A percentile compares a stretch with the other conserved stretches of the same genome.
These are phyloP conservation scores for Kuraishia capsulata DNA, from an alignment of 805 yeast species.

Conservation along the genomic window DNA sequence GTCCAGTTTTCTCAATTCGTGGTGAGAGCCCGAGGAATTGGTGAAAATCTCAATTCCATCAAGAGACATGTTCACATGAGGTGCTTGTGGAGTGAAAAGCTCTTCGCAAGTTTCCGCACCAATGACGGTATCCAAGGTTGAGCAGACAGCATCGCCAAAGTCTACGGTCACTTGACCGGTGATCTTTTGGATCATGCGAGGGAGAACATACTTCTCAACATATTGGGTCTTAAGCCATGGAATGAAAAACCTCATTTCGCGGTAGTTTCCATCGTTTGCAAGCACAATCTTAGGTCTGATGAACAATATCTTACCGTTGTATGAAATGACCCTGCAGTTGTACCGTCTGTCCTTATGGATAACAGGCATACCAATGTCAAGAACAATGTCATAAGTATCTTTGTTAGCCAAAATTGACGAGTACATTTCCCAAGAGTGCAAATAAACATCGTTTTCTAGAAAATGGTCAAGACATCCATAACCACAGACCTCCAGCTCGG, in stretches of 20 bases:
- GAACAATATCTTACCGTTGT: conserved; percentile 68
- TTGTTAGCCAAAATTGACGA: conserved; percentile 59
- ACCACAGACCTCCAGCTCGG: conserved; percentile 91
- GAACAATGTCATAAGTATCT: conserved; percentile 66
- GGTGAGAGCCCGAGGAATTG: conserved; percentile 96
- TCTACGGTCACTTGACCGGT: conserved; percentile 62
- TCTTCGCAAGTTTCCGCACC: conserved; percentile 99
- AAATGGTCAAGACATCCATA: conserved; percentile 95
- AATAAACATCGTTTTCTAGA: conserved; percentile 76
- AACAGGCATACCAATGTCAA: conserved; percentile 95
- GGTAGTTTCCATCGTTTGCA: conserved; percentile 96
- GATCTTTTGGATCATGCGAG: conserved; percentile 53
- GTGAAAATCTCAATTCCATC: conserved; percentile 98
- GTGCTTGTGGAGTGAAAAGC: conserved; percentile 91
- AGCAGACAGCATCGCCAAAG: conserved; percentile 87
- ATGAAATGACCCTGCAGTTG: conserved; percentile 82
- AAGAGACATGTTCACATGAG: conserved; percentile 83
- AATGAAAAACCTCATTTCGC: conserved; percentile 95
- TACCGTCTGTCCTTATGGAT: conserved; percentile 80
- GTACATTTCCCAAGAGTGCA: conserved; percentile 94
- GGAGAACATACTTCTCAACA: conserved; percentile 67
- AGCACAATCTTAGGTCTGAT: conserved; percentile 90
- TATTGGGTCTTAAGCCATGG: conserved; percentile 83
- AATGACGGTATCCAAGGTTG: conserved; percentile 75
- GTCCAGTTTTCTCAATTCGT: conserved; percentile 84